Conservation (phyloP, 1,284 basidiomycete genomes). For the Serendipita sp. region DNA sequence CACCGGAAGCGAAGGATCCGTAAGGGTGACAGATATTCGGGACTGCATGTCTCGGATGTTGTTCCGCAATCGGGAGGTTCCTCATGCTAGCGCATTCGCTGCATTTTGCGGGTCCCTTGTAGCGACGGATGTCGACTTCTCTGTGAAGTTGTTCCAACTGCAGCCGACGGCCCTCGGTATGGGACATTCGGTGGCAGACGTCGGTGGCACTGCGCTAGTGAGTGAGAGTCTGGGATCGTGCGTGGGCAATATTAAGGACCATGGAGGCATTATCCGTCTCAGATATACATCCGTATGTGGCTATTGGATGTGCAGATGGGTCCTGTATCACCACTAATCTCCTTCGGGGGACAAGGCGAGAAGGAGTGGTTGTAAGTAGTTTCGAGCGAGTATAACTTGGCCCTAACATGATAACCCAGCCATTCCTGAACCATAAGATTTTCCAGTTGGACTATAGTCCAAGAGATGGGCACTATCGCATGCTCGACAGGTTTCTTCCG, state of each 20-base stretch:
- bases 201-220: conserved; percentile 71
- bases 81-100: conserved; percentile 8
- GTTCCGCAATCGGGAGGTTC: conserved; percentile 49
- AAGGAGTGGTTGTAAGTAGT: conserved; percentile 46
- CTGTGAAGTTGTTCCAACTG: conserved; percentile 60
- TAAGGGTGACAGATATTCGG: conserved; percentile 58
- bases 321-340: conserved; percentile 57
- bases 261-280: conserved; percentile 56
- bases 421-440: conserved; percentile 62
- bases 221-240: conserved; percentile 14
- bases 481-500: conserved; percentile 73
- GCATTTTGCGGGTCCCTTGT: background rate
- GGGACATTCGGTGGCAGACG: conserved; percentile 56
- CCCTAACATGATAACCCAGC: conserved; percentile 28
- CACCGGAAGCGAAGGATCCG: conserved; percentile 64
- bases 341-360: conserved; percentile 50
- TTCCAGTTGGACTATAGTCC: conserved; percentile 79
- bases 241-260: background rate
- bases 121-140: background rate
- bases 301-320: conserved; percentile 71
- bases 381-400: background rate
- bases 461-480: conserved; percentile 54
- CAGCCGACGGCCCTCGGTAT: conserved; percentile 58
- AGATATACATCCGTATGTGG: conserved; percentile 76
- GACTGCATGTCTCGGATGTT: conserved; percentile 48